A percentile compares a stretch with the other conserved stretches of the same genome.
Conservation (phyloP, 192 early-diverging fungal species). For the Umbelopsis ramanniana region DNA sequence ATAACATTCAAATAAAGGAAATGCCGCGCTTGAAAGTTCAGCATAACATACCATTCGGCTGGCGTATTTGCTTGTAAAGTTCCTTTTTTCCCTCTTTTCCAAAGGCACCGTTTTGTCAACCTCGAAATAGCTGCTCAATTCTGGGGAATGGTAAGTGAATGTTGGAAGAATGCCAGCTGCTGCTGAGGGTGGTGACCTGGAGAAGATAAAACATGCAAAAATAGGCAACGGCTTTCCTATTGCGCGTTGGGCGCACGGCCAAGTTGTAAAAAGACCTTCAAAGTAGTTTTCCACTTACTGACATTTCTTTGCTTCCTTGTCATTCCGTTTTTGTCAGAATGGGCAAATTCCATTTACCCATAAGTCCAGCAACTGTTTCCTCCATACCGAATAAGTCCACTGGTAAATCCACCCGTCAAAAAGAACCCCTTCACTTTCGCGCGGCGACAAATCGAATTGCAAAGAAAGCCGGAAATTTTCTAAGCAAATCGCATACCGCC, state of each 20-base stretch:
- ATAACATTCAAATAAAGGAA: conserved; percentile 20
- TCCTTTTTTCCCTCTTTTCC: background rate
- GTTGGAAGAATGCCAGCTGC: background rate
- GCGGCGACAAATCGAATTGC: conserved; percentile 19
- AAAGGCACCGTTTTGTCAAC: background rate
- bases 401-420: background rate
- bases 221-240: conserved; percentile 18
- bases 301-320: conserved; percentile 4
- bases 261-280: conserved; percentile 15
- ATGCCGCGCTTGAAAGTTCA: background rate
- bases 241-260: conserved; percentile 7
- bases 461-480: conserved; percentile 21
- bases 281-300: background rate
- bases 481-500: conserved; percentile 14
- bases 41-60: background rate
- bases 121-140: background rate
- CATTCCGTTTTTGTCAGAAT: conserved; percentile 9
- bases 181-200: background rate
- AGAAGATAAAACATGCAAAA: conserved; percentile 19
- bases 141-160: conserved; percentile 15
- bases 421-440: conserved; percentile 1
- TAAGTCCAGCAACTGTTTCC: conserved; percentile 3
- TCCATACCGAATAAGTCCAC: background rate
- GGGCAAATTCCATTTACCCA: conserved; percentile 23
- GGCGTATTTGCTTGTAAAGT: background rate